Conservation (phyloP, 192 early-diverging fungal species). For the Phlyctochytrium bullatum region DNA sequence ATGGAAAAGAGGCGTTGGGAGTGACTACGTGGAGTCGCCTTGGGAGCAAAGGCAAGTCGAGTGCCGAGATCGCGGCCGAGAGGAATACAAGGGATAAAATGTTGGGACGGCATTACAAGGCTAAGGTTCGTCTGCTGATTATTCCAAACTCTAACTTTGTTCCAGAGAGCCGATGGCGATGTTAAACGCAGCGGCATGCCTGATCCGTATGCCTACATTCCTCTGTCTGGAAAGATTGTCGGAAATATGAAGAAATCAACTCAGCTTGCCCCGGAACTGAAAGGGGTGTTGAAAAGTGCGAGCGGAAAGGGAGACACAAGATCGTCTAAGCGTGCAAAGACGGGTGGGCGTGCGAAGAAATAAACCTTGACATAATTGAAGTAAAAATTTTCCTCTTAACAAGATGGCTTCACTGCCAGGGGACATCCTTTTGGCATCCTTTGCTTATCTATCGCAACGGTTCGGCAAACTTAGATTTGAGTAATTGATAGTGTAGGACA, state of each 20-base stretch:
- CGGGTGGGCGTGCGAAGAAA: too few relatives aligned
- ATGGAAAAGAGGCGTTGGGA: constrained; percentile 16
- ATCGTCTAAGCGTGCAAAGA: background rate
- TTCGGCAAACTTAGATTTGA: constrained; percentile 7
- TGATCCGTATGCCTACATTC: constrained; percentile 96
- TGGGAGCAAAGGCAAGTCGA: constrained; percentile 29
- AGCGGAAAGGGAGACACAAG: constrained; percentile 20
- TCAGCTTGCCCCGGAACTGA: constrained; percentile 37
- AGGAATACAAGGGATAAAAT: constrained; percentile 23
- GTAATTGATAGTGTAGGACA: too few relatives aligned
- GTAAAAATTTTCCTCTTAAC: too few relatives aligned
- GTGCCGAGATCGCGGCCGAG: constrained; percentile 9
- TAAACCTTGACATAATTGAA: too few relatives aligned
- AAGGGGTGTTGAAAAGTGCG: constrained; percentile 44
- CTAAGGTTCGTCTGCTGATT: constrained; percentile 32
- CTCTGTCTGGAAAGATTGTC: constrained; percentile 70
- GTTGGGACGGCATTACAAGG: constrained; percentile 78
- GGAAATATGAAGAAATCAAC: constrained; percentile 49
- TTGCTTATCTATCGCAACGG: too few relatives aligned
- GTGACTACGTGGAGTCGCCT: constrained; percentile 10
- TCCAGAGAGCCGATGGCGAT: constrained; percentile 80
- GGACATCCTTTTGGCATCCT: too few relatives aligned
- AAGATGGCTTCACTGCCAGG: too few relatives aligned
- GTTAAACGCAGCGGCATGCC: constrained; percentile 81
- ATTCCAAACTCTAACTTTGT: constrained; percentile 10